These are phyloP conservation scores for Mercurialis annua DNA, from an alignment of 345 rosid genomes.

Conservation along the genomic window DNA sequence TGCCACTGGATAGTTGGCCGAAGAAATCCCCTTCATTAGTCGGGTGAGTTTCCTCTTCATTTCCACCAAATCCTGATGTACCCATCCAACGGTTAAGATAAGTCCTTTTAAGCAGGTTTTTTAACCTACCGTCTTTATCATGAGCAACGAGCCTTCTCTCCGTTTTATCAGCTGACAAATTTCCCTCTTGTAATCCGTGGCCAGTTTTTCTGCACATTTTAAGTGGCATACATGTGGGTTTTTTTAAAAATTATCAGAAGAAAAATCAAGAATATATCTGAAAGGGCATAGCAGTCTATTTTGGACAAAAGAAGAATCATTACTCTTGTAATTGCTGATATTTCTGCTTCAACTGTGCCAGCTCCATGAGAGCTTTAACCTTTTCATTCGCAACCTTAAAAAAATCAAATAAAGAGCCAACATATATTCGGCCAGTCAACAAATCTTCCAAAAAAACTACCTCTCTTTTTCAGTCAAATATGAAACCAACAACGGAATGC, in stretches of 20 bases:
- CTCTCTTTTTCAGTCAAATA: neutral
- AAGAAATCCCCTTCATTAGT: constrained; percentile 37
- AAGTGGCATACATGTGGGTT: constrained; percentile 7
- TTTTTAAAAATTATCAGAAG: neutral
- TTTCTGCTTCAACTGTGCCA: constrained; percentile 76
- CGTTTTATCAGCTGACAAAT: constrained; percentile 23
- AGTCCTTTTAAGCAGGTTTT: constrained; percentile 73
- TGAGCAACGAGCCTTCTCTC: constrained; percentile 32
- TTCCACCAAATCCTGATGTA: constrained; percentile 44
- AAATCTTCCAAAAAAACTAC: constrained; percentile 3
- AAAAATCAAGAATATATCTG: neutral
- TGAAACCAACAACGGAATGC: neutral
- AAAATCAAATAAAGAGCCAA: constrained; percentile 15
- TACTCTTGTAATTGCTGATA: constrained; percentile 69
- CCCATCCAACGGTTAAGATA: constrained; percentile 80
- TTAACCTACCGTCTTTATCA: constrained; percentile 73
- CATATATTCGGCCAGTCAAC: constrained; percentile 9
- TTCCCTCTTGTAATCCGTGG: constrained; percentile 43
- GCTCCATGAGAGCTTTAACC: constrained; percentile 89
- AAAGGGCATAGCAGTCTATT: neutral
- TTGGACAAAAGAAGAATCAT: constrained; percentile 20
- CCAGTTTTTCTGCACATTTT: constrained; percentile 44
- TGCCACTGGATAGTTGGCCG: constrained; percentile 32
- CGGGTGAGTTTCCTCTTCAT: constrained; percentile 36
- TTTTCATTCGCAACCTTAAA: constrained; percentile 89